These are phyloP conservation scores for Thuja plicata DNA, from an alignment of 83 land plant genomes.

Conservation along the genomic window DNA sequence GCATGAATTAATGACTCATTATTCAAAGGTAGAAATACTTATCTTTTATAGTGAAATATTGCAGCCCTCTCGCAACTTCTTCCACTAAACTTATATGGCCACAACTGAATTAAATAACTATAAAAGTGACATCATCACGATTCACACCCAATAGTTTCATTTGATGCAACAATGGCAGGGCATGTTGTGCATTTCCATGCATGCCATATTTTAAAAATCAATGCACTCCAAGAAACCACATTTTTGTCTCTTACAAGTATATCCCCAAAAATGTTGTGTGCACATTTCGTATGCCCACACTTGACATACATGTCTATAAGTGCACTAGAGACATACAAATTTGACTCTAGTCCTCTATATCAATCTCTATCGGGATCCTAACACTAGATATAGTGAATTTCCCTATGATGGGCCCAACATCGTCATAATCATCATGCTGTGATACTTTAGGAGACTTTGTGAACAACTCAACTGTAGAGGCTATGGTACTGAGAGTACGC, in stretches of 20 bases:
- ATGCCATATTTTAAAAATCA: conserved; percentile 56
- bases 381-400: conserved; percentile 37
- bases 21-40: too few species aligned
- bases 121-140: conserved; percentile 56
- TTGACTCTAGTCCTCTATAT: conserved; percentile 29
- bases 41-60: too few species aligned
- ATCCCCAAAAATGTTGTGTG: conserved; percentile 45
- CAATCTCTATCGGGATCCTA: conserved; percentile 36
- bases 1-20: too few species aligned
- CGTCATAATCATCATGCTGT: conserved; percentile 2
- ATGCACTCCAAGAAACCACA: conserved; percentile 53
- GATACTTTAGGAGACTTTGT: background rate
- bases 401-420: conserved; percentile 51
- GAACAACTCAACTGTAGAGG: background rate
- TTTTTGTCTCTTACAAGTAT: conserved; percentile 47
- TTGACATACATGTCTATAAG: conserved; percentile 51
- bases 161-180: conserved; percentile 40
- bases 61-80: too few species aligned
- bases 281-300: conserved; percentile 33
- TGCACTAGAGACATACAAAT: conserved; percentile 39
- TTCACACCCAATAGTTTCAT: conserved; percentile 16
- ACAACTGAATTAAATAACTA: conserved; percentile 61
- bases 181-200: conserved; percentile 44
- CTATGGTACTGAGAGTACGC: conserved; percentile 8
- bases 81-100: too few species aligned